Conservation (phyloP, 2,329 filamentous ascomycete genomes). For the Fusarium sp. region DNA sequence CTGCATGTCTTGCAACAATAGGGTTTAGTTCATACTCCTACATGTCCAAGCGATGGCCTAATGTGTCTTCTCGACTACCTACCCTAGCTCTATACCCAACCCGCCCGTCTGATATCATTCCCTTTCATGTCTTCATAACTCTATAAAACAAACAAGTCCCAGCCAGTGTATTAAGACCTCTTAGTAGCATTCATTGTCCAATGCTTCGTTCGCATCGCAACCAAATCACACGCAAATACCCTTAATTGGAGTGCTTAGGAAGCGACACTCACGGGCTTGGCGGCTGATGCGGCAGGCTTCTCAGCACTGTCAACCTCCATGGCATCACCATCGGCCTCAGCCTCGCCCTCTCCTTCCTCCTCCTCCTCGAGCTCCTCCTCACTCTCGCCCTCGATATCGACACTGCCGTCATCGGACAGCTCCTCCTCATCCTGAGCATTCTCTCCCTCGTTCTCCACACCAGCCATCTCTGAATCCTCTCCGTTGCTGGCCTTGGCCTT, state of each 20-base stretch:
- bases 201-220: slow-evolving; percentile 30
- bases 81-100: slow-evolving; percentile 27
- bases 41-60: slow-evolving; percentile 16
- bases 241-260: slow-evolving; percentile 41
- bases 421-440: slow-evolving; percentile 71
- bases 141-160: slow-evolving; percentile 42
- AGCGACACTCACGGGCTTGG: slow-evolving; percentile 51
- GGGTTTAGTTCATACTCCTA: slow-evolving; percentile 5
- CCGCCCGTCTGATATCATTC: slow-evolving; percentile 42
- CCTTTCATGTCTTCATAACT: slow-evolving; percentile 47
- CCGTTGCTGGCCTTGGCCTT: slow-evolving; percentile 59
- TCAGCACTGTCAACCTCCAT: slow-evolving; percentile 62
- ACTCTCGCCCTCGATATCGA: slow-evolving; percentile 82
- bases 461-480: slow-evolving; percentile 81
- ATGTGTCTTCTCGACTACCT: slow-evolving; percentile 26
- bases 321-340: slow-evolving; percentile 53
- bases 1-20: slow-evolving; percentile 23
- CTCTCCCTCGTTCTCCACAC: slow-evolving; percentile 64
- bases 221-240: slow-evolving; percentile 12
- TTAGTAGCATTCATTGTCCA: slow-evolving; percentile 31
- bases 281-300: slow-evolving; percentile 47
- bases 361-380: slow-evolving; percentile 78
- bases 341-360: slow-evolving; percentile 65
- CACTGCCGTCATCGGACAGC: slow-evolving; percentile 77
- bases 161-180: slow-evolving; percentile 32